These are phyloP conservation scores for Chrysosporium keratinophilum DNA, from an alignment of 2,329 filamentous ascomycete species.

Conservation along the genomic window DNA sequence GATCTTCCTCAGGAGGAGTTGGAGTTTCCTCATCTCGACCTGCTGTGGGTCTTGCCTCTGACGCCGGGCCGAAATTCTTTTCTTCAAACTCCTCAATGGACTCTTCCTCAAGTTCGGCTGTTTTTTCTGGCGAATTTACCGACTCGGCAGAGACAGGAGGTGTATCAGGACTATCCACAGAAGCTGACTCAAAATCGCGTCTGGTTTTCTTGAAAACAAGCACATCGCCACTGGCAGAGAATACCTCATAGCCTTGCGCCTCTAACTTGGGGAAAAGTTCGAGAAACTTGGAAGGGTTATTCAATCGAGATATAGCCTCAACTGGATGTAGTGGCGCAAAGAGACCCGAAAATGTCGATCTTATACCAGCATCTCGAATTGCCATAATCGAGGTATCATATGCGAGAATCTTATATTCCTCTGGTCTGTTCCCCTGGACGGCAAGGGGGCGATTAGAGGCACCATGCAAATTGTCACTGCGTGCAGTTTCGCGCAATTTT, in stretches of 20 bases:
- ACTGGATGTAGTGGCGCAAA: slow-evolving; percentile 21
- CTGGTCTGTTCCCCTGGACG: not conserved
- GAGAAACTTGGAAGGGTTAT: slow-evolving; percentile 34
- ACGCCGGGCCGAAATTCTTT: not conserved
- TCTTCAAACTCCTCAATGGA: slow-evolving; percentile 10
- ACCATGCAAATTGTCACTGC: not conserved
- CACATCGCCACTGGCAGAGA: slow-evolving; percentile 34
- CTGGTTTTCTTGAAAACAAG: slow-evolving; percentile 29
- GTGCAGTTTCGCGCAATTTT: not conserved
- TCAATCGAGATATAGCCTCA: slow-evolving; percentile 31
- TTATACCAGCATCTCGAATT: slow-evolving; percentile 26
- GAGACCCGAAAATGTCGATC: slow-evolving; percentile 22
- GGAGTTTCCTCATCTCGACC: not conserved
- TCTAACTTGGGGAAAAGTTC: slow-evolving; percentile 32
- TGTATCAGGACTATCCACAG: not conserved
- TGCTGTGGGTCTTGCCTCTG: not conserved
- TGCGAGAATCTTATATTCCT: slow-evolving; percentile 28
- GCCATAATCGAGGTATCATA: slow-evolving; percentile 27
- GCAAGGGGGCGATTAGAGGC: not conserved
- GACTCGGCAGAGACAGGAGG: not conserved
- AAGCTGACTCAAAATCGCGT: not conserved
- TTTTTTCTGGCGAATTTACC: not conserved
- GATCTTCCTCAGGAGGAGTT: not conserved
- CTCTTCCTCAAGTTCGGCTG: slow-evolving; percentile 1
- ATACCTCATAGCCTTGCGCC: slow-evolving; percentile 34